Base-by-base conservation (phyloP, 1,139 yeast species). In the Yamadazyma epiphylla region DNA sequence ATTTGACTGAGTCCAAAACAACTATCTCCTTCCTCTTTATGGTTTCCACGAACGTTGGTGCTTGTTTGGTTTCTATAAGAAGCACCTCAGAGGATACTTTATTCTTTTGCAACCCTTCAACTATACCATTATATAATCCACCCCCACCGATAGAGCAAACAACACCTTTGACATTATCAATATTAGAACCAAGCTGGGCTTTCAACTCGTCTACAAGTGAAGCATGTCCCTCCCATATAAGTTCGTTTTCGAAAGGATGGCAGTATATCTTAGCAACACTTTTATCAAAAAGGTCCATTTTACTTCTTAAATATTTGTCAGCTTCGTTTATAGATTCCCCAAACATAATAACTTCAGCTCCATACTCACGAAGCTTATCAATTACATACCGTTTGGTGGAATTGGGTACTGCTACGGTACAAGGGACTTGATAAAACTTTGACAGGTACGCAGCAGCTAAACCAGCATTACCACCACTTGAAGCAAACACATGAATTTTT, bases 391-490 rank as follows among this genome's bases (percentile, higher is more conserved):
- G 41, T 33, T 55, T 58, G 13, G 66, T 45, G 6, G 30, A 40
- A 4, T 30, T 32, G 0, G 72, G 72, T 4, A 65, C 49, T 2
- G 62, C 68, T n/a, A 65, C 71, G 3, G 68, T 63, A 35, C 72
- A 64, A 23, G 43, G 37, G 4, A 62, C 46, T 3, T 41, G 33
- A 36, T 49, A 60, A 34, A 41, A 45, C 16, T 43, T 38, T 3
- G 64, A 53, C 32, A 60, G 54, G 34, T 59, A 64, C 2, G 70
- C 72, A 8, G 70, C 72, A 9, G 71, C 70, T 26, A 65, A 46
- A 0, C 71, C 72, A n/a, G 72, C 72, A 40, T 65, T 65, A 5
- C 71, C 72, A 5, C 71, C 72, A 27, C 66, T 58, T 3, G 69
- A 60, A n/a, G 68, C 64, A 37, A 55, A 64, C 5, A 64, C 60